A percentile compares a stretch with the other conserved stretches of the same genome.
Evolutionary conservation across 495 filamentous ascomycete genomes (phyloP).

Genomic region (Penicillium fimorum): DNA sequence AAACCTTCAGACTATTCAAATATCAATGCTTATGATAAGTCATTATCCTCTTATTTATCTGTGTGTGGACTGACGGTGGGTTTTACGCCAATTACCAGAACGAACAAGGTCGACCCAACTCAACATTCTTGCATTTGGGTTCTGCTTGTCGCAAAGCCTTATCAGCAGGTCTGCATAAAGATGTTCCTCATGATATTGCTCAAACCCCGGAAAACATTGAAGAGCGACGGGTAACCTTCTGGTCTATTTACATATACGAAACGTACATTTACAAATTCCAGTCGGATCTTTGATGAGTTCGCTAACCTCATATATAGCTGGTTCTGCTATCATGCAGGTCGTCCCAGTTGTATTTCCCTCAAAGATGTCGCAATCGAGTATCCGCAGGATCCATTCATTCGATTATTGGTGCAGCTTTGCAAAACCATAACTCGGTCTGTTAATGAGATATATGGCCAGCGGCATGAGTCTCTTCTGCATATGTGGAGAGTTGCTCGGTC

Average conservation of each 20-base stretch:
- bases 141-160: constrained; percentile 41
- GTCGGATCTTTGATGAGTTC: background rate
- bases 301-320: constrained; percentile 26
- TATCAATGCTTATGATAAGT: constrained; percentile 48
- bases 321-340: constrained; percentile 44
- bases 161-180: constrained; percentile 44
- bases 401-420: constrained; percentile 31
- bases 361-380: constrained; percentile 37
- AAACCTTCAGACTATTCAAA: constrained; percentile 43
- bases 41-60: background rate
- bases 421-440: constrained; percentile 36
- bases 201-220: constrained; percentile 32
- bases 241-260: constrained; percentile 44
- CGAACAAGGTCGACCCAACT: constrained; percentile 45
- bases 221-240: constrained; percentile 41
- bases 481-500: constrained; percentile 46
- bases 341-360: constrained; percentile 35
- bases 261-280: constrained; percentile 24
- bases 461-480: constrained; percentile 43
- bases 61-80: background rate
- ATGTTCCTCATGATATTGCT: constrained; percentile 28
- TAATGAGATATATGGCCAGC: constrained; percentile 40
- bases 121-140: constrained; percentile 41
- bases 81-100: constrained; percentile 42
- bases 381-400: constrained; percentile 38